Percentiles rank a stretch among this genome's conserved stretches.
Conservation (phyloP, 2,329 filamentous ascomycete genomes). For the Aspergillus spinulosporus region DNA sequence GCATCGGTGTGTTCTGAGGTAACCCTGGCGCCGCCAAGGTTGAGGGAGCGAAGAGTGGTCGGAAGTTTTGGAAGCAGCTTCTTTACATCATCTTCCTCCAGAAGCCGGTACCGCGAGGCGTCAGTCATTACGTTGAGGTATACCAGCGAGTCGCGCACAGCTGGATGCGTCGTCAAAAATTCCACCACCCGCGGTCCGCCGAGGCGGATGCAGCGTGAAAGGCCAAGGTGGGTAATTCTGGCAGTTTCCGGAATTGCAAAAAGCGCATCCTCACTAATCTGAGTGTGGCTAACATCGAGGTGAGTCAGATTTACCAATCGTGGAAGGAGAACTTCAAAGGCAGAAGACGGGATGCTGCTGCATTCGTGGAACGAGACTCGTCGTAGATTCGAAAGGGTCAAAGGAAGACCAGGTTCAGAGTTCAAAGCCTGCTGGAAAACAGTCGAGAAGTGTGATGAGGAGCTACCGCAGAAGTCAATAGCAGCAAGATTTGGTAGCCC, state of each 20-base stretch:
- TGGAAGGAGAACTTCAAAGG: slow-evolving; percentile 71
- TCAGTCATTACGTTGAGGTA: slow-evolving; percentile 75
- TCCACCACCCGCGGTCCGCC: slow-evolving; percentile 66
- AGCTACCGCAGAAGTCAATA: slow-evolving; percentile 76
- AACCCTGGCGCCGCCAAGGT: slow-evolving; percentile 73
- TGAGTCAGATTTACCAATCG: slow-evolving; percentile 70
- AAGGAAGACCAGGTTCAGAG: slow-evolving; percentile 47
- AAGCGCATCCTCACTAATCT: slow-evolving; percentile 71
- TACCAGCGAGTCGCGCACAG: slow-evolving; percentile 62
- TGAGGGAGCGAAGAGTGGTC: slow-evolving; percentile 68
- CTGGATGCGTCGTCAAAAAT: slow-evolving; percentile 70
- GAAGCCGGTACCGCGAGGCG: slow-evolving; percentile 68
- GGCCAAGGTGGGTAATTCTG: slow-evolving; percentile 72
- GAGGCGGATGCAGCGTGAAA: slow-evolving; percentile 72
- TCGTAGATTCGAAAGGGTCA: slow-evolving; percentile 59
- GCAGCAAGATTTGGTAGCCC: slow-evolving; percentile 64
- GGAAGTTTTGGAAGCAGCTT: slow-evolving; percentile 67
- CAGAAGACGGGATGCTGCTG: slow-evolving; percentile 64
- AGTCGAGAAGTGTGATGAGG: slow-evolving; percentile 65
- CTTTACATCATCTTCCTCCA: slow-evolving; percentile 66
- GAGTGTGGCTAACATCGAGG: slow-evolving; percentile 75
- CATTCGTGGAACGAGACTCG: slow-evolving; percentile 78
- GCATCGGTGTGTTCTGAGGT: slow-evolving; percentile 62
- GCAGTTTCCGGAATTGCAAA: slow-evolving; percentile 70
- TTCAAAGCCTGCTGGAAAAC: slow-evolving; percentile 61